Evolutionary conservation across 2,329 filamentous ascomycete species (phyloP).

Genomic region (Cyphellophora attinorum): DNA sequence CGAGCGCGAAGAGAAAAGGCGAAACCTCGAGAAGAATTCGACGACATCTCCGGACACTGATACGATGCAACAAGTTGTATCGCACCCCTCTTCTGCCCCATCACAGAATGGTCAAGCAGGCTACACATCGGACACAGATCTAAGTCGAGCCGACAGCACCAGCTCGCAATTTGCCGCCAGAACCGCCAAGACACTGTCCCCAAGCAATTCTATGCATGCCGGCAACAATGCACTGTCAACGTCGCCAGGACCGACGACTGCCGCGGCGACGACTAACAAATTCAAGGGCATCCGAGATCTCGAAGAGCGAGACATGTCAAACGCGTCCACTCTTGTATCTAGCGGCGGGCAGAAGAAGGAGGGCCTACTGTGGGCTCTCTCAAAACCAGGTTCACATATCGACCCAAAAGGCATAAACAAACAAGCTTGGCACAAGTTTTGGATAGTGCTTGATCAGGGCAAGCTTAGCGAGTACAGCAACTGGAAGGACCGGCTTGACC

Average conservation of each 20-base stretch:
- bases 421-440: constrained; percentile 99
- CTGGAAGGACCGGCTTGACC: constrained; percentile 93
- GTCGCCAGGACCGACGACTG: constrained; percentile 26
- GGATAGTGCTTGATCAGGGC: constrained; percentile 95
- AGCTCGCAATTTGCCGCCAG: constrained; percentile 53
- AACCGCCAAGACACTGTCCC: constrained; percentile 26
- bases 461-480: constrained; percentile 98
- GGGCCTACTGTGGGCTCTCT: constrained; percentile 88
- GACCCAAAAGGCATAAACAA: constrained; percentile 94
- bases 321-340: constrained; percentile 42
- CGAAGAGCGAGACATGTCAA: constrained; percentile 66
- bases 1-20: constrained; percentile 91
- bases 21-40: constrained; percentile 72
- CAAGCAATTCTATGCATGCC: constrained; percentile 23
- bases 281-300: constrained; percentile 92
- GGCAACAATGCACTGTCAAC: constrained; percentile 25
- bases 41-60: constrained; percentile 60
- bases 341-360: constrained; percentile 66
- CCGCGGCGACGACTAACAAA: constrained; percentile 38
- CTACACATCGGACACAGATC: constrained; percentile 56
- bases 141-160: constrained; percentile 65
- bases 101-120: constrained; percentile 36
- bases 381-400: constrained; percentile 83
- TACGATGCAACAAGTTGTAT: constrained; percentile 44
- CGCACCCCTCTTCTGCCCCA: constrained; percentile 26